A percentile compares a stretch with the other conserved stretches of the same genome.
These are phyloP conservation scores for Tylopilus sp. DNA, from an alignment of 768 basidiomycete species.

Conservation along the genomic window DNA sequence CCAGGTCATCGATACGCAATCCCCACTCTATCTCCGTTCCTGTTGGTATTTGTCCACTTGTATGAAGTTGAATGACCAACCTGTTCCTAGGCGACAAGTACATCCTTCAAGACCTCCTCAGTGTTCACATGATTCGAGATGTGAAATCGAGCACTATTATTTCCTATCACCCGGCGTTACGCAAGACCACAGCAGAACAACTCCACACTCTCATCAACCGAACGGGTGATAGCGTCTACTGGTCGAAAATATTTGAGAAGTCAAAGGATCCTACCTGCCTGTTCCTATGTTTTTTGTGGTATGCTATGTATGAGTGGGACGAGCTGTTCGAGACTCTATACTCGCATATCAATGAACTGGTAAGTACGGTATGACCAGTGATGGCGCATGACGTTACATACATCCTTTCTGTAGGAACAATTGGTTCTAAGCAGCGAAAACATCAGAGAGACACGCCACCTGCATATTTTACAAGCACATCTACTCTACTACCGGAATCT, in stretches of 20 bases:
- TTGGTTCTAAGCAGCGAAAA: constrained; percentile 39
- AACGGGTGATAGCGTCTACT: constrained; percentile 32
- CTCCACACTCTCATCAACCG: constrained; percentile 29
- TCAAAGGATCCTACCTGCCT: constrained; percentile 52
- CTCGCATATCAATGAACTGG: constrained; percentile 47
- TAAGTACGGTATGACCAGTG: constrained; percentile 23
- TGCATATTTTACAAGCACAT: constrained; percentile 57
- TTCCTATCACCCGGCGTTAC: constrained; percentile 29
- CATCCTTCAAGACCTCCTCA: constrained; percentile 44
- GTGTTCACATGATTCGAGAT: constrained; percentile 48
- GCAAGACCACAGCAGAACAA: constrained; percentile 19
- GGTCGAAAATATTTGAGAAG: constrained; percentile 24
- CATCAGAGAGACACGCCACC: constrained; percentile 45
- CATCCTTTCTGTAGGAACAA: constrained; percentile 38
- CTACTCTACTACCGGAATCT: constrained; percentile 53
- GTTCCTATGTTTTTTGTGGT: constrained; percentile 53
- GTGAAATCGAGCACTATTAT: constrained; percentile 22
- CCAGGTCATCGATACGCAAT: constrained; percentile 49
- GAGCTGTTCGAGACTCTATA: constrained; percentile 53
- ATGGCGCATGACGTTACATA: neutral
- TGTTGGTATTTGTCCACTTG: constrained; percentile 25
- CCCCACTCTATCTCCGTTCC: constrained; percentile 36
- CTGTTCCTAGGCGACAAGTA: constrained; percentile 15
- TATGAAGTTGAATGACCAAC: neutral
- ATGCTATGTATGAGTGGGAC: constrained; percentile 61